Percentiles rank a stretch among this genome's conserved stretches.
Evolutionary conservation across 202 grass and related monocot genomes (phyloP).

Genomic region (Cymbopogon flexuosus): DNA sequence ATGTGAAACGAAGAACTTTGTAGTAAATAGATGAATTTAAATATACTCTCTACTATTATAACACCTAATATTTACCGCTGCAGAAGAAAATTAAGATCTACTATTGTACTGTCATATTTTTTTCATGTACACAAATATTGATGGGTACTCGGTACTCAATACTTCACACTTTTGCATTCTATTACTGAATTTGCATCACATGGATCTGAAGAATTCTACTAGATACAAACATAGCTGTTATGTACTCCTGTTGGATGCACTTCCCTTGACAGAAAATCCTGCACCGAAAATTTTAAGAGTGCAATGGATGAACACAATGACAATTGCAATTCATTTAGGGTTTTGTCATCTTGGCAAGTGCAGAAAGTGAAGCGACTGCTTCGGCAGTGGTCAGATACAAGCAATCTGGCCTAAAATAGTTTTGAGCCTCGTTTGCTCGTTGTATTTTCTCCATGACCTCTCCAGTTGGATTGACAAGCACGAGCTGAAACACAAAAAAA

Average conservation of each 20-base stretch:
- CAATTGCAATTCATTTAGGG: constrained; percentile 29
- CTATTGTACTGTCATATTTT: not conserved
- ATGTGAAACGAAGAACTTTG: not conserved
- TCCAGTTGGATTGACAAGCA: constrained; percentile 80
- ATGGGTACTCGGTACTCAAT: not conserved
- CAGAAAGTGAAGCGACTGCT: constrained; percentile 64
- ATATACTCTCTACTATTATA: not conserved
- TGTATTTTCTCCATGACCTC: constrained; percentile 98
- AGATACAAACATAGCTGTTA: constrained; percentile 30
- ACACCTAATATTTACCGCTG: not conserved
- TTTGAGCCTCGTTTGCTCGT: constrained; percentile 52
- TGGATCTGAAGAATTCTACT: constrained; percentile 1
- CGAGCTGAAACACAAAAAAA: constrained; percentile 40
- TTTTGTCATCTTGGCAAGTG: constrained; percentile 50
- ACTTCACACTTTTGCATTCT: not conserved
- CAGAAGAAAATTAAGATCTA: not conserved
- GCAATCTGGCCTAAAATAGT: constrained; percentile 50
- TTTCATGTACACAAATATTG: not conserved
- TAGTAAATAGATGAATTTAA: not conserved
- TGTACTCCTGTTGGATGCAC: constrained; percentile 7
- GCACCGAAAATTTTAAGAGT: constrained; percentile 10
- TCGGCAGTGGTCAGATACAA: constrained; percentile 70
- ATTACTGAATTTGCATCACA: constrained; percentile 11
- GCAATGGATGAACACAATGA: constrained; percentile 15
- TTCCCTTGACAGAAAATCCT: not conserved